Base-by-base conservation (phyloP, 371 early-diverging fungal species). In the Apophysomyces ossiformis region DNA sequence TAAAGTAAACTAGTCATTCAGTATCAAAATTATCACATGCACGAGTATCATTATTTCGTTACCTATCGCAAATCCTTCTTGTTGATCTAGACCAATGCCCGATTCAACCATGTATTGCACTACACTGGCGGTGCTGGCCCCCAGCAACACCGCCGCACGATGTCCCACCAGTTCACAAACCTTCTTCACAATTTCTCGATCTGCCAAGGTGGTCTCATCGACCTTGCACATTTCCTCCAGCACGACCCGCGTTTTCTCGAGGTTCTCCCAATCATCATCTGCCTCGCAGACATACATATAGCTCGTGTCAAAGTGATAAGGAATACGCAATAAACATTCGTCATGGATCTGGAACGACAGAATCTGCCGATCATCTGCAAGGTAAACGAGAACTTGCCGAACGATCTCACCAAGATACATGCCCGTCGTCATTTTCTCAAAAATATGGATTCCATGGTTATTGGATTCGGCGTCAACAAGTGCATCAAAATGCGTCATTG, bases 371-470 rank as follows among this genome's bases (percentile, higher is more conserved):
- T 90, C 85, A 11, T 50, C 54, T 38, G 89, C 82, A 37, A 95
- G 84, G 65, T 94, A 88, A 21, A 93, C 77, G 18, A 92, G 67
- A 38, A 90, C 87, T 63, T 87, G 84, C 43, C 98, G 92, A 37
- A 87, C 88, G 41, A 97, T 83, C 76, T 97, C 98, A 57, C 96
- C 96, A 18, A 97, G 81, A 76, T 96, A 97, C 85, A 94, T 88
- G 36, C 98, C 97, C 21, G 93, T 90, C 13, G 95, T 90, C 91
- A 96, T 91, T 77, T 97, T 96, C 73, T 96, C 97, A 74, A 93
- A 94, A 50, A 87, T 85, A 70, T 96, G 95, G 67, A 87, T 74
- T 35, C 87, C 84, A 18, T 89, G 91, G 72, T 93, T 92, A 37
- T 83, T 71, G 21, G 94, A 89, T 60, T 86, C 85, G 36, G 81